A percentile compares a stretch with the other conserved stretches of the same genome.
Evolutionary conservation across 2,329 filamentous ascomycete species (phyloP).

Genomic region (Epichloe bromicola): DNA sequence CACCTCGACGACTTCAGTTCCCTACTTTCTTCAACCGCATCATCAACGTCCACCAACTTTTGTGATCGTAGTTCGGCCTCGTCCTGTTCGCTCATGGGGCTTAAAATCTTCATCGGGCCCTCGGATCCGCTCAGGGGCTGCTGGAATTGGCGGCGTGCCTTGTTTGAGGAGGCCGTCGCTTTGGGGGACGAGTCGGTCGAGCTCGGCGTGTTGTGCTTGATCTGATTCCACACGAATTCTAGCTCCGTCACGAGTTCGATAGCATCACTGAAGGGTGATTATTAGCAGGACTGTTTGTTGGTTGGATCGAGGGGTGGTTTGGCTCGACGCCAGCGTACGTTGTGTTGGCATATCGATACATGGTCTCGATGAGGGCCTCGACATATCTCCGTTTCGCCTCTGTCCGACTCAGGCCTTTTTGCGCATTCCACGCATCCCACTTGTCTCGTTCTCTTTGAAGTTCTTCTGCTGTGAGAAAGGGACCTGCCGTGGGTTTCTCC

Average conservation of each 20-base stretch:
- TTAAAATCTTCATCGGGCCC: constrained; percentile 56
- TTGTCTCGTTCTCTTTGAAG: constrained; percentile 50
- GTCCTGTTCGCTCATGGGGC: constrained; percentile 76
- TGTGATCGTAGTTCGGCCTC: constrained; percentile 47
- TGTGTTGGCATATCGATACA: constrained; percentile 91
- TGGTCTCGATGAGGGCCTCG: constrained; percentile 85
- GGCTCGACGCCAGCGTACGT: constrained; percentile 35
- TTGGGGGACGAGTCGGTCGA: constrained; percentile 46
- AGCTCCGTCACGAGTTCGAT: constrained; percentile 81
- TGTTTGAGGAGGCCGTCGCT: constrained; percentile 20
- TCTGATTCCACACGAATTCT: constrained; percentile 99
- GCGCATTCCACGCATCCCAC: constrained; percentile 92
- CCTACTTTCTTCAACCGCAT: constrained; percentile 27
- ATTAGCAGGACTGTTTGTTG: background rate
- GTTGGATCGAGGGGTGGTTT: background rate
- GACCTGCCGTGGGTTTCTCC: constrained; percentile 54
- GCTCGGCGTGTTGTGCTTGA: constrained; percentile 69
- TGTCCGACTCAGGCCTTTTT: constrained; percentile 70
- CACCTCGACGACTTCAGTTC: constrained; percentile 44
- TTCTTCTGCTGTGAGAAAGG: constrained; percentile 37
- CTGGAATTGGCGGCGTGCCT: constrained; percentile 29
- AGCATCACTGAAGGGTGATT: constrained; percentile 45
- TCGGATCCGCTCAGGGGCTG: constrained; percentile 36
- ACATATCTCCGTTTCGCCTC: constrained; percentile 93
- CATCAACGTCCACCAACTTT: constrained; percentile 31